phyloP scores from a whole-genome alignment of 1,284 basidiomycete genomes.

The Melampsora americana region DNA sequence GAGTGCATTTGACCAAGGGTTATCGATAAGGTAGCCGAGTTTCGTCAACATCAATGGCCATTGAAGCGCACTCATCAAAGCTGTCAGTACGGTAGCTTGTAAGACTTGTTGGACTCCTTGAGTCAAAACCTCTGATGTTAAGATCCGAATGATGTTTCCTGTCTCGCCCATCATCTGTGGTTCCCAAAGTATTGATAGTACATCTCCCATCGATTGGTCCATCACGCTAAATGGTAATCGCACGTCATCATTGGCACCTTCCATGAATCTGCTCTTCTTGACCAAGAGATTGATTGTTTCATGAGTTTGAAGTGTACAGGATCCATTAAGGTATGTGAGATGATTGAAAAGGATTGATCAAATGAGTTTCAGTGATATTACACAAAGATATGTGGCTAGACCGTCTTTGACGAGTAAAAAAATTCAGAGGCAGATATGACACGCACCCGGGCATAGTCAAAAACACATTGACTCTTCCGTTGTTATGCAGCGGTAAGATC shows the following conservation, averaged over 20 bases:
- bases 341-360: conserved; percentile 1
- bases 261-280: conserved; percentile 72
- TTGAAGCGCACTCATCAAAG: conserved; percentile 82
- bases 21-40: conserved; percentile 90
- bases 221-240: conserved; percentile 87
- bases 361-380: conserved; percentile 44
- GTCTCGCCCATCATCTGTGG: conserved; percentile 95
- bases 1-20: conserved; percentile 92
- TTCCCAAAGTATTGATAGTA: conserved; percentile 90
- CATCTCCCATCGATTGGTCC: conserved; percentile 89
- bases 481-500: conserved; percentile 84
- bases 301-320: neutral
- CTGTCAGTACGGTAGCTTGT: conserved; percentile 84
- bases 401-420: neutral
- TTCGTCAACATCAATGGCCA: conserved; percentile 95
- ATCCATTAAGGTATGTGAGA: no score
- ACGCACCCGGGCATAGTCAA: conserved; percentile 84
- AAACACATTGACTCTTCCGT: conserved; percentile 87
- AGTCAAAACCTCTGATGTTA: conserved; percentile 80
- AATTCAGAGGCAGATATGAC: conserved; percentile 24
- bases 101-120: conserved; percentile 83
- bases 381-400: conserved; percentile 14
- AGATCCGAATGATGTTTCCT: conserved; percentile 79
- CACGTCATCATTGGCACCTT: conserved; percentile 76
- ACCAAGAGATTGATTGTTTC: neutral